Base-by-base conservation (phyloP, 768 basidiomycete species). In the Xerocomus spinulosus region DNA sequence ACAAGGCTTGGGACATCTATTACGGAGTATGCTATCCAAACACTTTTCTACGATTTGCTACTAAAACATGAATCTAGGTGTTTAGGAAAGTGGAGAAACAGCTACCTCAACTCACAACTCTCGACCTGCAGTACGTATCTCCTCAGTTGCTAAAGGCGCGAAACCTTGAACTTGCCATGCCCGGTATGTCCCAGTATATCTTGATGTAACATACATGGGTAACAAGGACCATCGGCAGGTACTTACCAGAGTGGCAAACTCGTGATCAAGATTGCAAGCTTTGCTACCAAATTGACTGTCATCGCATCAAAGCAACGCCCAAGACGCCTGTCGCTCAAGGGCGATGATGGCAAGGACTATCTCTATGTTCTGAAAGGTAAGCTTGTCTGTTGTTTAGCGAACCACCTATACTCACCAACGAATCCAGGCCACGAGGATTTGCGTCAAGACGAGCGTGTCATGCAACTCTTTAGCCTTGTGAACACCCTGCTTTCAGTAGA, bases 1-100 rank as follows among this genome's bases (percentile, higher is more conserved):
- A 98, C 63, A 91, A 88, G 61, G 96, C 96, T 26, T 99, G 96
- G 96, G 96, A 98, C 60, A 93, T 97, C 23, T 99, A 99, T 68
- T 99, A 97, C 60, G 82, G 82, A 40, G 92, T 92, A 61, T 53
- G 83, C 18, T 34, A 29, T 14, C 35, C 1, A 5, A 66, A n/a
- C 18, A 4, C 30, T 9, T 12, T 34, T 25, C 28, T 30, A 13
- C 15, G 18, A 43, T 44, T 30, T 17, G 32, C 41, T 28, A 29
- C 30, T 49, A 18, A 55, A 42, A 35, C 30, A 24, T 14, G 15
- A 34, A 36, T 33, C 6, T 54, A 94, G 90, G 88, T 97, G 26
- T 98, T 98, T 77, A 90, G 91, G 68, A 92, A 90, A 65, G 84
- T 99, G 47, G 91, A 96, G 64, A 97, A 94, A 70, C 92, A 92